Evolutionary conservation across 768 basidiomycete genomes (phyloP), one percentile per base, ranked within the genome.

Genomic region (Roridomyces roridus): DNA sequence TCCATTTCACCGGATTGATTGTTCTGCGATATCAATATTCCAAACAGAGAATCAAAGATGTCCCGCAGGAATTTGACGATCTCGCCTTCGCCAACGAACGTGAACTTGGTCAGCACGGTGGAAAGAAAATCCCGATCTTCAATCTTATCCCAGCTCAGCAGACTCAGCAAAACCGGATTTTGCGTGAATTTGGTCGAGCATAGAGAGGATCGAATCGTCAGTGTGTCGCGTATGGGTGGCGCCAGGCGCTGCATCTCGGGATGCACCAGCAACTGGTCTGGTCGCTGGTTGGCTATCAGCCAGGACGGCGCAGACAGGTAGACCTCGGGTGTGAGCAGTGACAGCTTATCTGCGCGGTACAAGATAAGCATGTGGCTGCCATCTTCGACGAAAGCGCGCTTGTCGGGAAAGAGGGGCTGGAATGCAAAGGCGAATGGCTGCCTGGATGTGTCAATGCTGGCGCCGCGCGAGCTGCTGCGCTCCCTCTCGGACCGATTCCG

Each of bases 161-260:
- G 73, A 58, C 85, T 85, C 44, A 95, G 80, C 5, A 98, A 74
- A 23, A 94, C 89, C 0, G 87, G 80, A 66, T 97, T 96, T 70
- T 97, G 95, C 0, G 96, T 97, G 70, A 90, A 92, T 57, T 85
- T 85, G 9, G 93, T 98, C 7, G 96, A 98, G 68, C 93, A 95
- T 17, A 98, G 82, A 8, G 92, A 96, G 6, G 91, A 90, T 2
- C 96, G 89, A 48, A 98, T 85, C 36, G 85, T 82, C 55, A 96
- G 74, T 18, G 84, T 85, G 69, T 98, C 96, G 50, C 85, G 83
- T 40, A 92, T 72, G 1, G 91, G 86, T 10, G 87, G 80, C 6
- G 91, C 85, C 12, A 86, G 67, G 52, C 83, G 84, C 64, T 81
- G 77, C 63, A 94, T 75, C 26, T 91, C 87, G 18, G 82, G 68